A percentile compares a stretch with the other conserved stretches of the same genome.
Conservation (phyloP, 2,329 filamentous ascomycete genomes). For the Colletotrichum sp. region DNA sequence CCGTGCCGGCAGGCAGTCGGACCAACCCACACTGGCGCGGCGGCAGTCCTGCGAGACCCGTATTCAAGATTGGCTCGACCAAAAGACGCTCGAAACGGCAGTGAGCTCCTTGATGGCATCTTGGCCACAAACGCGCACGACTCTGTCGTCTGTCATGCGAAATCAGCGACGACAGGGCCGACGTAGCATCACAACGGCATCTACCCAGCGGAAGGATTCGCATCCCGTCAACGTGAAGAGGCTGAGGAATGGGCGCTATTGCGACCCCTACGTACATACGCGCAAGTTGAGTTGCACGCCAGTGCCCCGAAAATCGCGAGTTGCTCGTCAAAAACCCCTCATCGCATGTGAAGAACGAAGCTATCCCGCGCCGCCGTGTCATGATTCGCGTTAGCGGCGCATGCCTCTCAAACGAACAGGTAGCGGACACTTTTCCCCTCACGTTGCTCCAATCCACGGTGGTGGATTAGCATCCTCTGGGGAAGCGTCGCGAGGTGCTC, state of each 20-base stretch:
- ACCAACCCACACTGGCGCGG: background rate
- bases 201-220: background rate
- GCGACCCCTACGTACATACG: background rate
- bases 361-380: background rate
- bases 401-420: background rate
- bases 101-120: background rate
- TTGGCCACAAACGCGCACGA: background rate
- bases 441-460: background rate
- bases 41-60: slow-evolving; percentile 10
- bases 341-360: background rate
- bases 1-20: background rate
- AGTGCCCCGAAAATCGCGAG: background rate
- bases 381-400: background rate
- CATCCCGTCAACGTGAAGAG: background rate
- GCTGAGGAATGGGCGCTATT: background rate
- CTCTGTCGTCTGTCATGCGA: background rate
- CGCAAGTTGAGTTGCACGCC: background rate
- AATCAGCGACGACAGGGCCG: background rate
- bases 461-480: slow-evolving; percentile 16
- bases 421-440: background rate
- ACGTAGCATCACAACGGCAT: background rate
- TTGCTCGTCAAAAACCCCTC: background rate
- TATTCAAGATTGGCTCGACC: slow-evolving; percentile 7
- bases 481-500: background rate
- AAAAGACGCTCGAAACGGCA: background rate